Conservation (phyloP, 129 eudicot species). For the Daucus carota region DNA sequence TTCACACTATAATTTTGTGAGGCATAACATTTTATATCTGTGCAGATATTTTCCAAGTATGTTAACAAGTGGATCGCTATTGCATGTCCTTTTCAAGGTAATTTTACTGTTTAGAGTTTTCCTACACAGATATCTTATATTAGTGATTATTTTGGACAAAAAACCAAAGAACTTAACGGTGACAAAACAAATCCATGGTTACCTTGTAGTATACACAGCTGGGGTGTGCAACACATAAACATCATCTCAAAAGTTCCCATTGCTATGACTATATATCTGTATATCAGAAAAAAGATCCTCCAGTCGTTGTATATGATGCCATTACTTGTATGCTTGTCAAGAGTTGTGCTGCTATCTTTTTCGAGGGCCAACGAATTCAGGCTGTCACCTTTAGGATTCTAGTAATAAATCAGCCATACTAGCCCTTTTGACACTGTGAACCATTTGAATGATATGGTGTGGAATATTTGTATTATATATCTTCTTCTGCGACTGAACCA, state of each 20-base stretch:
- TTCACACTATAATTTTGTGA: neutral
- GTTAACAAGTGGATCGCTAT: slow-evolving; percentile 87
- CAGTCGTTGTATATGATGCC: neutral
- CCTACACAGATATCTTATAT: neutral
- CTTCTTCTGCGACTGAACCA: neutral
- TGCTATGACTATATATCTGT: neutral
- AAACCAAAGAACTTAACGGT: neutral
- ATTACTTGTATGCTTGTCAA: neutral
- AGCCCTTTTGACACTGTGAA: neutral
- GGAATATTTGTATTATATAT: neutral
- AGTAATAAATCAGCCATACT: neutral
- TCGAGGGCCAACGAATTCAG: neutral
- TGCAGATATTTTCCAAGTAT: slow-evolving; percentile 73
- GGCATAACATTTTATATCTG: slow-evolving; percentile 12
- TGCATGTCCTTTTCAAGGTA: slow-evolving; percentile 97
- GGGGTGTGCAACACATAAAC: neutral
- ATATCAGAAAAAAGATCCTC: neutral
- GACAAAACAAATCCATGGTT: neutral
- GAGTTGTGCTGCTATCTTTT: neutral
- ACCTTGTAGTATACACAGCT: neutral
- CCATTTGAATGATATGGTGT: neutral
- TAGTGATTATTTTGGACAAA: neutral
- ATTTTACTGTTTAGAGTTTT: neutral
- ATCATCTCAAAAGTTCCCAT: neutral
- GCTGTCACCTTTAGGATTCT: neutral